Conservation (phyloP, 768 basidiomycete genomes). For the Suillus spraguei region DNA sequence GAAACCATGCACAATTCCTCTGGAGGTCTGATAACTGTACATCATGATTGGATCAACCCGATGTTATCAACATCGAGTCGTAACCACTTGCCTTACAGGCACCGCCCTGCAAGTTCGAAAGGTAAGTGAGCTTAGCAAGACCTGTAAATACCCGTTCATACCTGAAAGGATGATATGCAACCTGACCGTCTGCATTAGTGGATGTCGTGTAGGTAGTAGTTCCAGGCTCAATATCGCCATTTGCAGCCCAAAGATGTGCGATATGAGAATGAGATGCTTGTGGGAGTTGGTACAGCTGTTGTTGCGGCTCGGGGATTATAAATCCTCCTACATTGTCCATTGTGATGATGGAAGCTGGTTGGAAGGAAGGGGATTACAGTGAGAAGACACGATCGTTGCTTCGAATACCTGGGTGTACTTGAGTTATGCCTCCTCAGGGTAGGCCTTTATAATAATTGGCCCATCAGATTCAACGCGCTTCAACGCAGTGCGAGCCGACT, state of each 20-base stretch:
- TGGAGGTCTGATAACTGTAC: slow-evolving; percentile 69
- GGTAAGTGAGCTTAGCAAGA: slow-evolving; percentile 3
- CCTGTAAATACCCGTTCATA: slow-evolving; percentile 33
- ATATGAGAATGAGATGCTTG: not conserved
- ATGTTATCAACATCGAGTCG: not conserved
- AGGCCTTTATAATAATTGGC: not conserved
- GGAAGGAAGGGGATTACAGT: slow-evolving; percentile 9
- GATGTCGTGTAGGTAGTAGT: slow-evolving; percentile 76
- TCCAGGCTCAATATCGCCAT: slow-evolving; percentile 60
- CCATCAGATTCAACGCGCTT: not conserved
- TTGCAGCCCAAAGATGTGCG: slow-evolving; percentile 9
- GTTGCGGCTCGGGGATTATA: slow-evolving; percentile 27
- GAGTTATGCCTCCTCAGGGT: not conserved
- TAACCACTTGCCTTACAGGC: slow-evolving; percentile 59
- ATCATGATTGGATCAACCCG: slow-evolving; percentile 24
- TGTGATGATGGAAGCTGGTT: slow-evolving; percentile 14
- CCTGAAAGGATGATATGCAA: slow-evolving; percentile 76
- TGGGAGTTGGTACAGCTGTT: slow-evolving; percentile 30
- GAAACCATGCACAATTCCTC: slow-evolving; percentile 65
- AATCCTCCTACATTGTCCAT: slow-evolving; percentile 27
- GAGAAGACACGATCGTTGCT: slow-evolving; percentile 21
- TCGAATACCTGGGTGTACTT: not conserved
- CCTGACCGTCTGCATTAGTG: slow-evolving; percentile 58
- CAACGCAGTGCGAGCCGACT: not conserved
- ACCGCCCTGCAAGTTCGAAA: slow-evolving; percentile 54